Percentiles rank a stretch among this genome's conserved stretches.
phyloP scores from a whole-genome alignment of 495 filamentous ascomycete species.

The Xylaria bambusicola region DNA sequence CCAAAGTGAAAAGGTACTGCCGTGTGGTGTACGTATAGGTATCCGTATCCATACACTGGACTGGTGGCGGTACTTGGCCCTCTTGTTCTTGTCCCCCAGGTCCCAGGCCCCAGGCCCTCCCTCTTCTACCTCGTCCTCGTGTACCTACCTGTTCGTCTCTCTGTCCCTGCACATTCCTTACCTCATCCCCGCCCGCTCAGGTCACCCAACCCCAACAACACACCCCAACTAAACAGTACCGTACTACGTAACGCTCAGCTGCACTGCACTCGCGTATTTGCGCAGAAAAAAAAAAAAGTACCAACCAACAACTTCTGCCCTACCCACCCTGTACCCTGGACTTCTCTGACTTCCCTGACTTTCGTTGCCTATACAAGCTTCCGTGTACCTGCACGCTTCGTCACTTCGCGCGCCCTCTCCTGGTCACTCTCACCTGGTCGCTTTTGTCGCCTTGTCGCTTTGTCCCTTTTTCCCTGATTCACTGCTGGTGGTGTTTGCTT shows the following conservation, averaged over 20 bases:
- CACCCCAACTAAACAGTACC: background rate
- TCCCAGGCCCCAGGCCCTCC: too few relatives aligned
- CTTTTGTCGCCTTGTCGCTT: too few relatives aligned
- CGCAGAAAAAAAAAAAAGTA: conserved; percentile 18
- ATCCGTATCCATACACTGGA: too few relatives aligned
- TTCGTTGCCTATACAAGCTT: conserved; percentile 15
- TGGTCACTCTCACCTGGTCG: too few relatives aligned
- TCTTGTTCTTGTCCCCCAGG: too few relatives aligned
- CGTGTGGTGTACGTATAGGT: too few relatives aligned
- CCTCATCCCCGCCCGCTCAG: background rate
- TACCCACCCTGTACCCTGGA: conserved; percentile 22
- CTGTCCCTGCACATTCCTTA: conserved; percentile 19
- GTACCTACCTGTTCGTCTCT: conserved; percentile 8
- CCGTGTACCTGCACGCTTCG: conserved; percentile 16
- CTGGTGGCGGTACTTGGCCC: too few relatives aligned
- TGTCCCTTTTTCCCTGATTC: conserved; percentile 4
- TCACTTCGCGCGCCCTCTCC: too few relatives aligned
- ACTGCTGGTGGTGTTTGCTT: background rate
- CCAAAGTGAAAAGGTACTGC: too few relatives aligned
- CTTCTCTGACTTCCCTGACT: too few relatives aligned
- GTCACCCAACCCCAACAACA: background rate
- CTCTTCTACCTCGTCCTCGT: conserved; percentile 14
- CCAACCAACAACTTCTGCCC: conserved; percentile 10
- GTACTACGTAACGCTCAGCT: conserved; percentile 19
- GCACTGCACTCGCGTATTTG: conserved; percentile 6